These are phyloP conservation scores for Kregervanrija fluxuum DNA, from an alignment of 805 yeast species.

Conservation along the genomic window DNA sequence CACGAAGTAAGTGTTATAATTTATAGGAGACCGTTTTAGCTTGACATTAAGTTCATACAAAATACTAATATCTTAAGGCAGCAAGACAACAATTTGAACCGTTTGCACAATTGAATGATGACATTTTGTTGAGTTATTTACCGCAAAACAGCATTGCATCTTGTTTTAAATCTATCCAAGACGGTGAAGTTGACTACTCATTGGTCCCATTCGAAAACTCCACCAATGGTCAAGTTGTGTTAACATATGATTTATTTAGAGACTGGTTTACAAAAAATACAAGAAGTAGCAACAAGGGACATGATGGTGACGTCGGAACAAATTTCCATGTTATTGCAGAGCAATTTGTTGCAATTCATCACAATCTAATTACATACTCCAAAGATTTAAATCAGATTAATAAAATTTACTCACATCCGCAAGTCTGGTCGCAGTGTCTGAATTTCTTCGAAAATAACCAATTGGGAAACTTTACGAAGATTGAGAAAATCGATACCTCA, in stretches of 20 bases:
- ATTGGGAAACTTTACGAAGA: conserved; percentile 25
- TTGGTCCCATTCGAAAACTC: conserved; percentile 92
- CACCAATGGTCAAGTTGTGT: conserved; percentile 87
- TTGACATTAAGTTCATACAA: neutral
- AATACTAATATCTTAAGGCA: conserved; percentile 29
- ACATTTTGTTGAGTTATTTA: conserved; percentile 17
- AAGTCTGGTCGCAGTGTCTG: conserved; percentile 92
- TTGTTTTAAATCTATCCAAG: conserved; percentile 52
- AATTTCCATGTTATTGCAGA: conserved; percentile 59
- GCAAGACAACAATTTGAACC: conserved; percentile 36
- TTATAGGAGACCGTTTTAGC: no score
- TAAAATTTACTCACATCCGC: conserved; percentile 85
- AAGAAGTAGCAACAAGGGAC: no score
- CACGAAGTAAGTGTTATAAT: conserved; percentile 52
- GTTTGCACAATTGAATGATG: conserved; percentile 9
- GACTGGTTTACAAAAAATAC: conserved; percentile 42
- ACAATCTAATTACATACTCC: conserved; percentile 54
- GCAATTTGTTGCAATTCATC: conserved; percentile 77
- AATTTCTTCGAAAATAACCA: conserved; percentile 40
- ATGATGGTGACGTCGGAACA: conserved; percentile 16
- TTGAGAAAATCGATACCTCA: conserved; percentile 53
- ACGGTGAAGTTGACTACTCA: conserved; percentile 49
- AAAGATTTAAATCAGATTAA: conserved; percentile 37
- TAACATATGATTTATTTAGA: conserved; percentile 74
- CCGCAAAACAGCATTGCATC: conserved; percentile 42